Conservation (phyloP, 2,329 filamentous ascomycete species). For the Colletotrichum kahawae region DNA sequence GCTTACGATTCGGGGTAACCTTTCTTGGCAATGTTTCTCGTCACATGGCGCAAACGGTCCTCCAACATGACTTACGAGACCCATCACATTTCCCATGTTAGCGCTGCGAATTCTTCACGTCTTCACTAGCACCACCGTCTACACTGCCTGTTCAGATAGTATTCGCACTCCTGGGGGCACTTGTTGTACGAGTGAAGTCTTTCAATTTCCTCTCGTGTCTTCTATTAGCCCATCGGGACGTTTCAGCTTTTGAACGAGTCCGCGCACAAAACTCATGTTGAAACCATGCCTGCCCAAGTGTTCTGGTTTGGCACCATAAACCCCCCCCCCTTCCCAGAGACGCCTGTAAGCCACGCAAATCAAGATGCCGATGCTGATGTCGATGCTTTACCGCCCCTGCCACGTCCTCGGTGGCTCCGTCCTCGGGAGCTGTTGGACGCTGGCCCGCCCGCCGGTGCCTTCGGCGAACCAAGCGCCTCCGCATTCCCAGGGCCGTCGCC, state of each 20-base stretch:
- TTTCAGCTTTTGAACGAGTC: background rate
- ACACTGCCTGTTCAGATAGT: background rate
- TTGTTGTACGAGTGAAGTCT: background rate
- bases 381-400: constrained; percentile 12
- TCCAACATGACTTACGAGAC: background rate
- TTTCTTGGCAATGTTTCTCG: background rate
- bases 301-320: background rate
- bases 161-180: background rate
- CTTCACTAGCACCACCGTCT: background rate
- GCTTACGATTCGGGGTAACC: background rate
- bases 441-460: background rate
- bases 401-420: constrained; percentile 8
- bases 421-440: background rate
- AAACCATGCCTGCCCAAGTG: background rate
- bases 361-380: background rate
- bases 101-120: background rate
- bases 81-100: background rate
- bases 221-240: background rate
- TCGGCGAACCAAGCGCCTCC: background rate
- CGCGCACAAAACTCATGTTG: background rate
- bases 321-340: background rate
- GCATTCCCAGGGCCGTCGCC: background rate
- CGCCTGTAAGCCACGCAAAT: background rate
- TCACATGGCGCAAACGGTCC: background rate
- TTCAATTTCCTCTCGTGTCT: background rate